Percentiles rank a stretch among this genome's conserved stretches.
phyloP scores from a whole-genome alignment of 345 rosid species.

The Syzygium oleosum region DNA sequence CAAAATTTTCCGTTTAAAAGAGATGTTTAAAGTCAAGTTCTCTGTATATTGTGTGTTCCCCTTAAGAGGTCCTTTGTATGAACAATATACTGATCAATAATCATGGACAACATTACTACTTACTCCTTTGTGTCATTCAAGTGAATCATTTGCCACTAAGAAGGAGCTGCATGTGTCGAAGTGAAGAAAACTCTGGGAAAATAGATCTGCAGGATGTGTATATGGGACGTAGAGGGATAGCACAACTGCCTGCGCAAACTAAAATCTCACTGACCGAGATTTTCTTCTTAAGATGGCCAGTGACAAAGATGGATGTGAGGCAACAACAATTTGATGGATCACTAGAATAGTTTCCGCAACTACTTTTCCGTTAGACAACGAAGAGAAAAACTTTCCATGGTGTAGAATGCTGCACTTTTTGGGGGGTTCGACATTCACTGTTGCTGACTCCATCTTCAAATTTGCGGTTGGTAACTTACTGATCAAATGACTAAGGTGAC shows the following conservation, averaged over 20 bases:
- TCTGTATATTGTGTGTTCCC: not conserved
- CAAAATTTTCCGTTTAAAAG: not conserved
- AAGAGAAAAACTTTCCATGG: not conserved
- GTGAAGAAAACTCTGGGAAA: not conserved
- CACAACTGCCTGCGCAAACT: not conserved
- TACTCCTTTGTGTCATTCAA: not conserved
- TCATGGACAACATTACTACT: not conserved
- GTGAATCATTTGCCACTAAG: not conserved
- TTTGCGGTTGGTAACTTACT: not conserved
- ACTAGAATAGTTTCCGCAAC: not conserved
- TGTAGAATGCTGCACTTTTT: not conserved
- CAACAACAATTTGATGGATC: not conserved
- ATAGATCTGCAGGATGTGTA: not conserved
- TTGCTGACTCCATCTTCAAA: not conserved
- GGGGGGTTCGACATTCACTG: not conserved
- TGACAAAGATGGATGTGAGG: not conserved
- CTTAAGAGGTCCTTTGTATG: not conserved
- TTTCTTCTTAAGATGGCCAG: not conserved
- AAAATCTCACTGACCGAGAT: not conserved
- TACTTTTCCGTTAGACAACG: not conserved
- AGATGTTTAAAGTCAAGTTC: not conserved
- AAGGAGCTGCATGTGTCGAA: not conserved
- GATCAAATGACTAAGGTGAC: not conserved
- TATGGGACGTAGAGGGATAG: not conserved
- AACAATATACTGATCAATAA: not conserved